Conservation (phyloP, 805 yeast species). For the Metschnikowia sp. region DNA sequence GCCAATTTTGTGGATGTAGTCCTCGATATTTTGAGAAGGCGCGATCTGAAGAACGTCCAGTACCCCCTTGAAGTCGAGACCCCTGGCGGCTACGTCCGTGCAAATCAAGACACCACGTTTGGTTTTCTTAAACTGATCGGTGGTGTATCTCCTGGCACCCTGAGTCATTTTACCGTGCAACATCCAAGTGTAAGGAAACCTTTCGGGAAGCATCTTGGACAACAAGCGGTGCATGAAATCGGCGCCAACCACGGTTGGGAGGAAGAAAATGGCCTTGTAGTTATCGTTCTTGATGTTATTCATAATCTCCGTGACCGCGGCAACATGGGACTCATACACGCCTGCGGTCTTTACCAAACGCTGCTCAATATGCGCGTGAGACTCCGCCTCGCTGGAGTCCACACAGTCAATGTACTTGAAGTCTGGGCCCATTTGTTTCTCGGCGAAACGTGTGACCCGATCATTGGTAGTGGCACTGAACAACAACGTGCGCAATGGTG, state of each 20-base stretch:
- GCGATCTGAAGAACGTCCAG: slow-evolving; percentile 82
- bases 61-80: slow-evolving; percentile 91
- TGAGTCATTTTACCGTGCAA: slow-evolving; percentile 79
- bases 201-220: slow-evolving; percentile 9
- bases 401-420: slow-evolving; percentile 71
- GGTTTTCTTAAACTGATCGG: slow-evolving; percentile 47
- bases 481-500: slow-evolving; percentile 59
- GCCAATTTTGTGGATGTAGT: slow-evolving; percentile 90
- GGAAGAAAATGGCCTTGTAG: slow-evolving; percentile 79
- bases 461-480: slow-evolving; percentile 87
- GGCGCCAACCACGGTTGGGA: slow-evolving; percentile 73
- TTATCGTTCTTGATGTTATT: slow-evolving; percentile 31
- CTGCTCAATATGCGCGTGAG: slow-evolving; percentile 75
- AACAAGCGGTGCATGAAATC: slow-evolving; percentile 52
- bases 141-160: slow-evolving; percentile 58
- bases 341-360: slow-evolving; percentile 51
- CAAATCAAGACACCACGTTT: slow-evolving; percentile 63
- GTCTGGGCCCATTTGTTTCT: slow-evolving; percentile 47
- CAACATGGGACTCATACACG: slow-evolving; percentile 56
- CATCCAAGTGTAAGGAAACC: slow-evolving; percentile 13
- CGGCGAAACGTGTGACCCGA: slow-evolving; percentile 64
- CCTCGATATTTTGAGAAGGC: slow-evolving; percentile 68
- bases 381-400: slow-evolving; percentile 65
- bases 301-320: slow-evolving; percentile 48
- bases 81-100: slow-evolving; percentile 94